These are phyloP conservation scores for Cryptococcus sp. DNA, from an alignment of 1,284 basidiomycete species.

Conservation along the genomic window DNA sequence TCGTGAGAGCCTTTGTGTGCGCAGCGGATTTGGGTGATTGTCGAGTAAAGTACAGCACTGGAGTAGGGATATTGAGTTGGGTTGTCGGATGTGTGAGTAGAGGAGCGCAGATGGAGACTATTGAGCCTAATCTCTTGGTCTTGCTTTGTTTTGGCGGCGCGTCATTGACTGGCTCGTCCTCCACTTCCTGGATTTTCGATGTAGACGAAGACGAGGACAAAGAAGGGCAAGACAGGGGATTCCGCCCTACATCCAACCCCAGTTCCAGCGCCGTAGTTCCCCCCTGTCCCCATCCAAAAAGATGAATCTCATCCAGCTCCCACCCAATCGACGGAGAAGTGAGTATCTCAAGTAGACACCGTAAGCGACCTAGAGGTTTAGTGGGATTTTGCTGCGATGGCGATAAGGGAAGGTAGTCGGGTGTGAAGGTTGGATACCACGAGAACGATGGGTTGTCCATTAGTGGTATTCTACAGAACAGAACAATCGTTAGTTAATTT, in stretches of 20 bases:
- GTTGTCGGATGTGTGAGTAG: constrained; percentile 74
- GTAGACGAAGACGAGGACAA: too few relatives aligned
- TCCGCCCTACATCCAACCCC: constrained; percentile 51
- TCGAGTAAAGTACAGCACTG: constrained; percentile 66
- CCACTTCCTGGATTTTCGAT: neutral
- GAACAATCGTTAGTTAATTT: too few relatives aligned
- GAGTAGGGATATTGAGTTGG: constrained; percentile 59
- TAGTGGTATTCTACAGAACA: constrained; percentile 67
- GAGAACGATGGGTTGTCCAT: constrained; percentile 74
- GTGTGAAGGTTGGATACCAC: constrained; percentile 85
- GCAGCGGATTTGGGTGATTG: constrained; percentile 52
- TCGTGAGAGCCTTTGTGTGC: constrained; percentile 50
- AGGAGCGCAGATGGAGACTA: constrained; percentile 69
- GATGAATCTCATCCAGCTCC: constrained; percentile 68
- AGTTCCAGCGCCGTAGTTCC: constrained; percentile 76
- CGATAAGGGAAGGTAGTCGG: constrained; percentile 70
- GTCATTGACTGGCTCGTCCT: neutral
- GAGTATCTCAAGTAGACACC: constrained; percentile 63
- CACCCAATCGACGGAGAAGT: constrained; percentile 59
- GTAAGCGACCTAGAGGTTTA: constrained; percentile 58
- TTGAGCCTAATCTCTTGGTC: constrained; percentile 60
- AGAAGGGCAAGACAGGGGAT: neutral
- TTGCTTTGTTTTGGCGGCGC: constrained; percentile 2
- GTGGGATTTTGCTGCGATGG: constrained; percentile 70
- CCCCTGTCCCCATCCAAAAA: constrained; percentile 89